Evolutionary conservation across 2,329 filamentous ascomycete genomes (phyloP).

Genomic region (Alternaria viburni): DNA sequence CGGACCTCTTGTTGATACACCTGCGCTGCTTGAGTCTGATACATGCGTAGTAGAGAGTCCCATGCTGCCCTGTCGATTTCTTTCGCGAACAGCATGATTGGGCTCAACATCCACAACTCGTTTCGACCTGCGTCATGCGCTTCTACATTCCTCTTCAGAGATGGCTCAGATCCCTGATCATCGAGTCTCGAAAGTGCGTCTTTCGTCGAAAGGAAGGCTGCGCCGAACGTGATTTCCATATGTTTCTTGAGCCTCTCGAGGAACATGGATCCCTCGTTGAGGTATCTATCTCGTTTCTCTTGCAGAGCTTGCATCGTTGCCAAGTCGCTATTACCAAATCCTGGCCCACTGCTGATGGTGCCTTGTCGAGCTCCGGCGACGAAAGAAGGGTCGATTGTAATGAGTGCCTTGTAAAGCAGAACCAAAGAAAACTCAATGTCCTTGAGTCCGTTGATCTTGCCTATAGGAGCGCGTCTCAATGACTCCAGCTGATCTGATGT

Average conservation of each 20-base stretch:
- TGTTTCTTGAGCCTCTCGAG: constrained; percentile 80
- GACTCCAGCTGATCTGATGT: constrained; percentile 76
- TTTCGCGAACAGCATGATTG: constrained; percentile 84
- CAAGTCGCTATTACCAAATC: constrained; percentile 75
- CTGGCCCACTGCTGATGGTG: constrained; percentile 51
- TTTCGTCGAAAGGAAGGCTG: constrained; percentile 73
- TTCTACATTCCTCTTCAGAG: constrained; percentile 67
- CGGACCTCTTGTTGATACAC: constrained; percentile 84
- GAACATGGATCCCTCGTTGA: constrained; percentile 76
- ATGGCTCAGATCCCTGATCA: constrained; percentile 54
- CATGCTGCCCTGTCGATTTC: constrained; percentile 84
- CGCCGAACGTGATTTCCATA: constrained; percentile 80
- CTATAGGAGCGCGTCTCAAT: constrained; percentile 74
- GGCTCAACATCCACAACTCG: constrained; percentile 85
- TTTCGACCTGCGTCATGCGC: constrained; percentile 76
- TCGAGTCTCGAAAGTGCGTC: constrained; percentile 60
- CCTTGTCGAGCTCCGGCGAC: constrained; percentile 58
- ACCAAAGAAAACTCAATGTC: constrained; percentile 80
- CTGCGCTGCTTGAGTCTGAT: constrained; percentile 76
- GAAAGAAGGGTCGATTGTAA: constrained; percentile 87
- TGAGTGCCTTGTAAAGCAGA: constrained; percentile 87
- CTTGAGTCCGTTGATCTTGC: constrained; percentile 71
- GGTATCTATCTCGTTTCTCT: constrained; percentile 91
- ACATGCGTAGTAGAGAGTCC: constrained; percentile 78
- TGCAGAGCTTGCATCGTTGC: constrained; percentile 91